Evolutionary conservation across 306 rosid species (phyloP).

Genomic region (Cucumis hystrix): DNA sequence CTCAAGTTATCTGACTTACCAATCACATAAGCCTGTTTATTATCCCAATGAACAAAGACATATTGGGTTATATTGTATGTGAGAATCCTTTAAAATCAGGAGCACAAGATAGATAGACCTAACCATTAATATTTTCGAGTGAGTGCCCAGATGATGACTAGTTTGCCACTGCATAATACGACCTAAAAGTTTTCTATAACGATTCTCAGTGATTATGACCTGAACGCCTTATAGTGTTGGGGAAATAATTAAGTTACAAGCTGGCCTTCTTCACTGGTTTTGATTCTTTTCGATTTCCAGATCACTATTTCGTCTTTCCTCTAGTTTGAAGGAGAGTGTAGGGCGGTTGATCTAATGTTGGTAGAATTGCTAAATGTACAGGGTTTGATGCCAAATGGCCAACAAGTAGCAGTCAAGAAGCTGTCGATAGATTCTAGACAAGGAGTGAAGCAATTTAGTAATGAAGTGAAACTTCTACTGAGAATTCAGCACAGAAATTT

Average conservation of each 20-base stretch:
- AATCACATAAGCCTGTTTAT: background rate
- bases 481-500: conserved; percentile 74
- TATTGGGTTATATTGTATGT: background rate
- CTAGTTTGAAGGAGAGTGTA: background rate
- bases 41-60: background rate
- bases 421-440: conserved; percentile 67
- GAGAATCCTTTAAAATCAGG: background rate
- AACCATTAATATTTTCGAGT: background rate
- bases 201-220: background rate
- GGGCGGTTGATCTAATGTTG: background rate
- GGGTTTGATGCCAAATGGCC: conserved; percentile 87
- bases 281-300: background rate
- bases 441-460: conserved; percentile 67
- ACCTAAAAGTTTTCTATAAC: background rate
- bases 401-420: conserved; percentile 82
- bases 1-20: background rate
- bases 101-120: background rate
- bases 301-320: background rate
- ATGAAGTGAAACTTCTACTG: conserved; percentile 65
- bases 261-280: background rate
- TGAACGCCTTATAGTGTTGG: background rate
- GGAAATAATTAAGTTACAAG: background rate
- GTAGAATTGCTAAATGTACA: conserved; percentile 14
- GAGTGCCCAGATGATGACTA: background rate
- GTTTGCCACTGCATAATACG: background rate